Conservation (phyloP, 345 rosid species). For the Barbarea vulgaris region DNA sequence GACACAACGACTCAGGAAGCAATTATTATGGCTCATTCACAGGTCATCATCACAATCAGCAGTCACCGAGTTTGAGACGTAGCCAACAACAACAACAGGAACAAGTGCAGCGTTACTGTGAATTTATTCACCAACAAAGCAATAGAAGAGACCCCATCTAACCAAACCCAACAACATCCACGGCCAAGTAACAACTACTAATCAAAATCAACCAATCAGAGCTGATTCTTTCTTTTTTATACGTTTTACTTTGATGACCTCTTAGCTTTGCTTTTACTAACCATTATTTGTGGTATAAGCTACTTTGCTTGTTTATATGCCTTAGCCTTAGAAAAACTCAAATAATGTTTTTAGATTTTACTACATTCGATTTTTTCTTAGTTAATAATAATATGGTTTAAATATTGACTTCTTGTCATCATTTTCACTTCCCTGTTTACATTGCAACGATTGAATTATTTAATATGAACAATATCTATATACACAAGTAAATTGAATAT, state of each 20-base stretch:
- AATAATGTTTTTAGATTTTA: neutral
- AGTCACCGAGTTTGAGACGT: slow-evolving; percentile 58
- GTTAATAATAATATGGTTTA: neutral
- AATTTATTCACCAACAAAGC: slow-evolving; percentile 52
- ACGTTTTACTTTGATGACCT: neutral
- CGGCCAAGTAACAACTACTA: slow-evolving; percentile 69
- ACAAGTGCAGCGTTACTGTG: slow-evolving; percentile 67
- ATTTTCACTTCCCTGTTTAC: slow-evolving; percentile 4
- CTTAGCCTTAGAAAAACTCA: neutral
- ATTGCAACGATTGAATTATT: neutral
- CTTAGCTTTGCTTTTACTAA: slow-evolving; percentile 7
- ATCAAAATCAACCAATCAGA: slow-evolving; percentile 7
- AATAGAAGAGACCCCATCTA: slow-evolving; percentile 54
- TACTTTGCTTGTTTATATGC: neutral
- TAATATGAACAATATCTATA: no score
- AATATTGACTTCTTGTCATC: neutral
- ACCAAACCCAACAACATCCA: slow-evolving; percentile 61
- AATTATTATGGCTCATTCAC: slow-evolving; percentile 57
- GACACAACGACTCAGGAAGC: slow-evolving; percentile 62
- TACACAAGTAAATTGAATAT: neutral
- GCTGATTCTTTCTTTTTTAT: neutral
- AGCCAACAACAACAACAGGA: slow-evolving; percentile 57
- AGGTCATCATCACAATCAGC: slow-evolving; percentile 78
- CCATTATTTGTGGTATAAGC: neutral
- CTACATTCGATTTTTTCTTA: neutral